Evolutionary conservation across 805 yeast species (phyloP).

Genomic region (Yarrowia sp.): DNA sequence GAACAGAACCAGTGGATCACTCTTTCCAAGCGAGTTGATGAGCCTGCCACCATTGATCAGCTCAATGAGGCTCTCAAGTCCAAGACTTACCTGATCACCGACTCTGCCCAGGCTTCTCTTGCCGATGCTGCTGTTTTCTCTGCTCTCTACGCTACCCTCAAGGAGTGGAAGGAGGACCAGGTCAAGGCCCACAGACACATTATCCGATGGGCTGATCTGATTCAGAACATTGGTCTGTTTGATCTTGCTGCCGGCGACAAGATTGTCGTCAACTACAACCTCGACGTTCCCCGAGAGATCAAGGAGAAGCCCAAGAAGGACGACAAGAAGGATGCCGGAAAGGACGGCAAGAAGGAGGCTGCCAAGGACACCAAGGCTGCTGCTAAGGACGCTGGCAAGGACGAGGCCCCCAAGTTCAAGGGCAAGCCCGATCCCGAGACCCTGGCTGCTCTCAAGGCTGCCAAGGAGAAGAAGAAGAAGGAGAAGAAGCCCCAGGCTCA

Average conservation of each 20-base stretch:
- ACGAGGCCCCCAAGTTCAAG: conserved; percentile 39
- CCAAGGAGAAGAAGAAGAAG: conserved; percentile 48
- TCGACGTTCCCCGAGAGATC: conserved; percentile 76
- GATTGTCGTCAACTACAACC: conserved; percentile 63
- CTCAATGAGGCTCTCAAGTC: conserved; percentile 75
- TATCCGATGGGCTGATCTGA: conserved; percentile 88
- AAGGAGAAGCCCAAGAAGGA: conserved; percentile 56
- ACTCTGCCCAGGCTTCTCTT: conserved; percentile 60
- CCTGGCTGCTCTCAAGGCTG: conserved; percentile 46
- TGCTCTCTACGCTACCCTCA: conserved; percentile 65
- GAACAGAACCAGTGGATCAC: conserved; percentile 80
- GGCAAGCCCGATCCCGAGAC: conserved; percentile 62
- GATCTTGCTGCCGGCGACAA: conserved; percentile 62
- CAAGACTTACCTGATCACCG: conserved; percentile 73
- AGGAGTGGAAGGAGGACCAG: conserved; percentile 63
- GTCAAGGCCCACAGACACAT: conserved; percentile 78
- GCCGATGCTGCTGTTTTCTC: conserved; percentile 78
- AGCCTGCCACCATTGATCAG: conserved; percentile 53
- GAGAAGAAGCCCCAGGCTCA: conserved; percentile 62
- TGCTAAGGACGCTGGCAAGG: conserved; percentile 50
- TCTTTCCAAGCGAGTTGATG: conserved; percentile 68
- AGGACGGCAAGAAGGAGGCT: conserved; percentile 41
- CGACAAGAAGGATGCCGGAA: conserved; percentile 47
- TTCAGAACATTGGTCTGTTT: conserved; percentile 64
- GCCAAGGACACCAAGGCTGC: conserved; percentile 30